phyloP scores from a whole-genome alignment of 345 rosid species.

The Aurinia saxatilis region DNA sequence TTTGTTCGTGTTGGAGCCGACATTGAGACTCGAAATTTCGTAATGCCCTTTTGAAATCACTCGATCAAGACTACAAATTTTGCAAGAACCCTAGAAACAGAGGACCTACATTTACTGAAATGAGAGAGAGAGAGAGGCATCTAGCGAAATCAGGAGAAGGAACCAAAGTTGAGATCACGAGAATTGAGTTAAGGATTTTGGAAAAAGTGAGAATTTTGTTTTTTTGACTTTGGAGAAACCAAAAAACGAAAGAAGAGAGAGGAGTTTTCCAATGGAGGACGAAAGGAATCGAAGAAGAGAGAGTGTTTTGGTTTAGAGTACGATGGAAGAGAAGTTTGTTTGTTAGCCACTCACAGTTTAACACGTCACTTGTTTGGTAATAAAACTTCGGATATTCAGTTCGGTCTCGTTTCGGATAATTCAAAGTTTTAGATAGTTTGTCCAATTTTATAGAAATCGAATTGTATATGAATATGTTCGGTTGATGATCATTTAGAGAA shows the following conservation, averaged over 20 bases:
- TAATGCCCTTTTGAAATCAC: neutral
- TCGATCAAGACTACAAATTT: too few relatives aligned
- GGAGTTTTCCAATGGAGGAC: conserved; percentile 27
- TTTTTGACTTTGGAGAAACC: conserved; percentile 6
- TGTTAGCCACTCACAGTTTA: neutral
- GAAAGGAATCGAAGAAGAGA: conserved; percentile 16
- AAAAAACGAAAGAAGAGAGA: neutral
- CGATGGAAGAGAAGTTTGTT: neutral
- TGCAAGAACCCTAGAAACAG: conserved; percentile 1
- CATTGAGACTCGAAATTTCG: conserved; percentile 7
- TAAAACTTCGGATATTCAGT: too few relatives aligned
- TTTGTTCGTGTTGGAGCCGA: too few relatives aligned
- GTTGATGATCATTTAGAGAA: too few relatives aligned
- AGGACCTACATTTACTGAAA: conserved; percentile 20
- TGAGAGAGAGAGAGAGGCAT: too few relatives aligned
- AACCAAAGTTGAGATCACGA: conserved; percentile 18
- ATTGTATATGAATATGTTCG: too few relatives aligned
- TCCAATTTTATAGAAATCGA: too few relatives aligned
- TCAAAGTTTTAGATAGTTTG: too few relatives aligned
- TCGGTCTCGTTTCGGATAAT: too few relatives aligned
- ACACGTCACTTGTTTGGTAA: conserved; percentile 14
- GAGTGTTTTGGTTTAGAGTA: neutral
- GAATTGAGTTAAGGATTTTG: neutral
- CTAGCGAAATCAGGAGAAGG: too few relatives aligned
- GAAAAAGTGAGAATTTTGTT: neutral